phyloP scores from a whole-genome alignment of 345 rosid genomes.

The Mercurialis annua region DNA sequence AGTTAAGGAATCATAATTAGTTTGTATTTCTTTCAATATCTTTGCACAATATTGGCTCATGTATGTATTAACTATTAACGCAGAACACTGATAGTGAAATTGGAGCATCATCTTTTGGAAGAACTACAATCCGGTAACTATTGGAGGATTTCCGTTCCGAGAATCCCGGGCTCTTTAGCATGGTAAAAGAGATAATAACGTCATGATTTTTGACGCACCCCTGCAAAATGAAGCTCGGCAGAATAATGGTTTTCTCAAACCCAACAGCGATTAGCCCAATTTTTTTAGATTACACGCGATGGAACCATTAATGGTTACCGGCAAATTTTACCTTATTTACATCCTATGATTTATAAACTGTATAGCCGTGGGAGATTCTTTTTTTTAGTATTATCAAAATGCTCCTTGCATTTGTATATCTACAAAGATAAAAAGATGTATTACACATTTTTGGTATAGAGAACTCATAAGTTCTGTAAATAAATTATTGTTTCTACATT shows the following conservation, averaged over 20 bases:
- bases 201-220: not conserved
- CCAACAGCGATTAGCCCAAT: not conserved
- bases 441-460: not conserved
- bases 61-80: constrained; percentile 12
- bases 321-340: not conserved
- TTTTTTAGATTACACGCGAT: not conserved
- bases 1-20: too few species aligned
- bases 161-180: not conserved
- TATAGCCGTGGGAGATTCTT: constrained; percentile 26
- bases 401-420: constrained; percentile 31
- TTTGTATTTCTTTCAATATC: not conserved
- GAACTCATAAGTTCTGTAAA: constrained; percentile 18
- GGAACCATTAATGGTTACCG: not conserved
- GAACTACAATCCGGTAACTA: constrained; percentile 72
- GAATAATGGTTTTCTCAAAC: constrained; percentile 8
- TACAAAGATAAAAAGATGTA: not conserved
- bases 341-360: constrained; percentile 18
- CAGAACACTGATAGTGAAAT: constrained; percentile 77
- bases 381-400: not conserved
- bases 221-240: constrained; percentile 3
- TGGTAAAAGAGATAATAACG: not conserved
- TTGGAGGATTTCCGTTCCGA: not conserved
- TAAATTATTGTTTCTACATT: constrained; percentile 5
- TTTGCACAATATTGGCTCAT: not conserved
- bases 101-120: constrained; percentile 73